A percentile compares a stretch with the other conserved stretches of the same genome.
Evolutionary conservation across 306 rosid species (phyloP).

Genomic region (Purshia tridentata): DNA sequence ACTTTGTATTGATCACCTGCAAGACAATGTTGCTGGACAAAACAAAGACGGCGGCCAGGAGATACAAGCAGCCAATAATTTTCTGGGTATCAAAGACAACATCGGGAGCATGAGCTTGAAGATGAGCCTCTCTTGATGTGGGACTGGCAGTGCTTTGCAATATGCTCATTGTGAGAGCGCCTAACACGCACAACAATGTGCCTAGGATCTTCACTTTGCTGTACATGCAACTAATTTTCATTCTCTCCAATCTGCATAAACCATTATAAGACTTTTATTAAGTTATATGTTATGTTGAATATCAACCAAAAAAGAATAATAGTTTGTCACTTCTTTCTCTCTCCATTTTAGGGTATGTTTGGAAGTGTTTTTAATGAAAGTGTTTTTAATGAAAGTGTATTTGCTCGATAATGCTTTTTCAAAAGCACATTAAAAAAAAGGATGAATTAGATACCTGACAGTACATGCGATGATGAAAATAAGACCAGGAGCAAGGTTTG

Average conservation of each 20-base stretch:
- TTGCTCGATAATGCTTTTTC: too few species aligned
- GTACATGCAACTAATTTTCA: conserved; percentile 49
- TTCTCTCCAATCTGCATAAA: conserved; percentile 70
- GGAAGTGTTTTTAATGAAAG: too few species aligned
- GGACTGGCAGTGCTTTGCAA: conserved; percentile 57
- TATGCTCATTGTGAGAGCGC: conserved; percentile 74
- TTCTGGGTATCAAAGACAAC: conserved; percentile 50
- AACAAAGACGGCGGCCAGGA: conserved; percentile 50
- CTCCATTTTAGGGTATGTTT: too few species aligned
- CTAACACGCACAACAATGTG: conserved; percentile 67
- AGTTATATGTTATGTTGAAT: background rate
- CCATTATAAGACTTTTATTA: background rate
- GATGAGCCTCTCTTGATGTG: conserved; percentile 4
- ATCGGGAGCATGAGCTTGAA: conserved; percentile 19
- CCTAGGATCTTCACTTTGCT: conserved; percentile 78
- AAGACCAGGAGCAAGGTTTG: conserved; percentile 85
- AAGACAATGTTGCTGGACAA: conserved; percentile 62
- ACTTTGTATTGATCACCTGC: conserved; percentile 44
- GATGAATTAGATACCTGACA: conserved; percentile 45
- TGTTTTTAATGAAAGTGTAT: too few species aligned
- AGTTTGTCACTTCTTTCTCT: background rate
- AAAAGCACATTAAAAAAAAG: too few species aligned
- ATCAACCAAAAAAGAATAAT: background rate
- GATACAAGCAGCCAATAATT: conserved; percentile 71
- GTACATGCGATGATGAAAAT: conserved; percentile 80